Conservation (phyloP, 2,329 filamentous ascomycete species). For the Metarhizium brunneum region DNA sequence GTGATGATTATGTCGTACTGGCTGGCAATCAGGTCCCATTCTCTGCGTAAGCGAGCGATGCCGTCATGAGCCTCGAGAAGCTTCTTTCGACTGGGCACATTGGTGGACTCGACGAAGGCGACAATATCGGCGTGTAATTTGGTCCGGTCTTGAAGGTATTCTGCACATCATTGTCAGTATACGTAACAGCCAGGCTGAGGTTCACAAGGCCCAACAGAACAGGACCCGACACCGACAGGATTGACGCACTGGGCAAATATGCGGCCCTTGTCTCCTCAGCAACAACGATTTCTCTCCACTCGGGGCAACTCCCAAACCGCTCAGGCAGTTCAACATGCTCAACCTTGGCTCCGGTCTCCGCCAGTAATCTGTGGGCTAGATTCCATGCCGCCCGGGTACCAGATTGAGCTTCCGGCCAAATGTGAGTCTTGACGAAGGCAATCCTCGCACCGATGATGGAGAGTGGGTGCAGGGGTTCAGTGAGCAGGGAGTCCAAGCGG, state of each 20-base stretch:
- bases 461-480: slow-evolving; percentile 11
- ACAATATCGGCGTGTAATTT: slow-evolving; percentile 35
- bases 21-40: slow-evolving; percentile 41
- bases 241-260: slow-evolving; percentile 9
- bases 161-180: slow-evolving; percentile 13
- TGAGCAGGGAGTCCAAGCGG: slow-evolving; percentile 38
- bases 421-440: slow-evolving; percentile 42
- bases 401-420: slow-evolving; percentile 38
- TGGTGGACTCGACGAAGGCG: slow-evolving; percentile 40
- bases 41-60: slow-evolving; percentile 42
- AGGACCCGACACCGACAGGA: background rate
- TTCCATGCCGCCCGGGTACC: slow-evolving; percentile 34
- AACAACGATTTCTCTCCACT: slow-evolving; percentile 29
- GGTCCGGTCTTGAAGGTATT: slow-evolving; percentile 38
- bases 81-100: slow-evolving; percentile 31
- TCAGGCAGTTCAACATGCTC: slow-evolving; percentile 44
- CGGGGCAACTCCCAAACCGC: slow-evolving; percentile 36
- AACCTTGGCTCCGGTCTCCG: slow-evolving; percentile 40
- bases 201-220: too few relatives aligned
- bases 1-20: slow-evolving; percentile 46
- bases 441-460: slow-evolving; percentile 41
- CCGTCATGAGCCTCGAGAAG: slow-evolving; percentile 45
- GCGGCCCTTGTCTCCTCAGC: slow-evolving; percentile 7
- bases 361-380: slow-evolving; percentile 29
- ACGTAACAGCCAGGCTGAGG: background rate